A percentile compares a stretch with the other conserved stretches of the same genome.
phyloP scores from a whole-genome alignment of 2,329 filamentous ascomycete species.

The Stemphylium lycopersici region DNA sequence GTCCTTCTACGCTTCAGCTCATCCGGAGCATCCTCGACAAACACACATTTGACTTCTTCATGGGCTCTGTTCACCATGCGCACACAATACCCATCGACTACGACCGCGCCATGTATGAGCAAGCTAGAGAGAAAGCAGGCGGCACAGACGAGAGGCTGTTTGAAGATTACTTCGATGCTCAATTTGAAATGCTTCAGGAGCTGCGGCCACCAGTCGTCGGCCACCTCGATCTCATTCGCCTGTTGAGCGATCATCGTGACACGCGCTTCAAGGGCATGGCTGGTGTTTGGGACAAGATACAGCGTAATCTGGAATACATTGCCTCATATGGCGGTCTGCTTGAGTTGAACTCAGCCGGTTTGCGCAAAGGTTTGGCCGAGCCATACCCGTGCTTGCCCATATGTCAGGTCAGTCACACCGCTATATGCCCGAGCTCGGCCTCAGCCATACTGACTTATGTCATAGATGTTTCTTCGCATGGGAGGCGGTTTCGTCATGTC shows the following conservation, averaged over 20 bases:
- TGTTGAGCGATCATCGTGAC: conserved; percentile 74
- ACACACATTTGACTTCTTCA: conserved; percentile 81
- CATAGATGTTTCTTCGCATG: conserved; percentile 71
- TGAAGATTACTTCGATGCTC: conserved; percentile 85
- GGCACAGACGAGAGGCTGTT: conserved; percentile 70
- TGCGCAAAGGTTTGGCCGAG: conserved; percentile 89
- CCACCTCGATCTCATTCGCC: conserved; percentile 89
- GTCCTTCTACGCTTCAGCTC: conserved; percentile 66
- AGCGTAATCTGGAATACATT: conserved; percentile 75
- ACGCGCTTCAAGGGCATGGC: conserved; percentile 64
- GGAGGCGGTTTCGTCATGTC: conserved; percentile 87
- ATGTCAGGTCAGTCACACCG: conserved; percentile 67
- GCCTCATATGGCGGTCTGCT: conserved; percentile 78
- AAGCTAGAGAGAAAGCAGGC: conserved; percentile 62
- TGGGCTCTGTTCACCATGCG: conserved; percentile 92
- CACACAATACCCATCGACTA: conserved; percentile 89
- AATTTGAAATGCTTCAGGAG: conserved; percentile 77
- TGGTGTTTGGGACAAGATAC: conserved; percentile 74
- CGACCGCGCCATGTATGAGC: conserved; percentile 69
- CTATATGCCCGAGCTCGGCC: conserved; percentile 11
- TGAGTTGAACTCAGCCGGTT: conserved; percentile 85
- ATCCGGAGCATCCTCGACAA: conserved; percentile 65
- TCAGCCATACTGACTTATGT: conserved; percentile 23
- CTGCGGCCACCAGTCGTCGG: conserved; percentile 81
- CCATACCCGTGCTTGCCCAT: conserved; percentile 85